phyloP scores from a whole-genome alignment of 306 rosid species.

The Comarum palustre region DNA sequence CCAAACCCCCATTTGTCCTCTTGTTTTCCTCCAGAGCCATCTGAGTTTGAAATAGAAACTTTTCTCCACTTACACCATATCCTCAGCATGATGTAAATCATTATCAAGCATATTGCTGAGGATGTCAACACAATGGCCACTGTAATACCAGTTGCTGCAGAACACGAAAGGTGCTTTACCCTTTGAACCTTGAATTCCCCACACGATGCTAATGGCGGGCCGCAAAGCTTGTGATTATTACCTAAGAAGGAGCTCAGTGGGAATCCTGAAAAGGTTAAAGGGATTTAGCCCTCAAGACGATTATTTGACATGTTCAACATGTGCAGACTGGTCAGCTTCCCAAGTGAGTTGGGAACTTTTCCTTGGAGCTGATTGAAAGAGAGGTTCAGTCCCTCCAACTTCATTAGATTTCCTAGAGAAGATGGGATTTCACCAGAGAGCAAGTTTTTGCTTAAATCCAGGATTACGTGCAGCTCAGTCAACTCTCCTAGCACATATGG shows the following conservation, averaged over 20 bases:
- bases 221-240: conserved; percentile 57
- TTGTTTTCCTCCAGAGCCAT: conserved; percentile 39
- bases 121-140: conserved; percentile 78
- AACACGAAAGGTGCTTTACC: conserved; percentile 46
- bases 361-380: conserved; percentile 75
- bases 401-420: conserved; percentile 67
- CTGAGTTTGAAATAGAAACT: conserved; percentile 58
- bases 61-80: conserved; percentile 95
- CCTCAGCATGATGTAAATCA: conserved; percentile 77
- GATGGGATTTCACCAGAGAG: conserved; percentile 69
- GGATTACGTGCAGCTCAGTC: conserved; percentile 70
- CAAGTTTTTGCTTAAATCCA: conserved; percentile 68
- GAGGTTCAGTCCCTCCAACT: conserved; percentile 76
- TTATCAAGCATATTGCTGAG: conserved; percentile 57
- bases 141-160: conserved; percentile 56
- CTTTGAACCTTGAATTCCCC: conserved; percentile 36
- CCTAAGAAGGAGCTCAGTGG: conserved; percentile 73
- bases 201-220: conserved; percentile 62
- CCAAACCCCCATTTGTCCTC: conserved; percentile 42
- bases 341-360: conserved; percentile 59
- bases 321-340: conserved; percentile 75
- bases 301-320: conserved; percentile 74
- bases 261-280: conserved; percentile 57
- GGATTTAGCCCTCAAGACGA: conserved; percentile 68
- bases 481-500: conserved; percentile 69